These are phyloP conservation scores for Amanita inopinata DNA, from an alignment of 768 basidiomycete species.

Conservation along the genomic window DNA sequence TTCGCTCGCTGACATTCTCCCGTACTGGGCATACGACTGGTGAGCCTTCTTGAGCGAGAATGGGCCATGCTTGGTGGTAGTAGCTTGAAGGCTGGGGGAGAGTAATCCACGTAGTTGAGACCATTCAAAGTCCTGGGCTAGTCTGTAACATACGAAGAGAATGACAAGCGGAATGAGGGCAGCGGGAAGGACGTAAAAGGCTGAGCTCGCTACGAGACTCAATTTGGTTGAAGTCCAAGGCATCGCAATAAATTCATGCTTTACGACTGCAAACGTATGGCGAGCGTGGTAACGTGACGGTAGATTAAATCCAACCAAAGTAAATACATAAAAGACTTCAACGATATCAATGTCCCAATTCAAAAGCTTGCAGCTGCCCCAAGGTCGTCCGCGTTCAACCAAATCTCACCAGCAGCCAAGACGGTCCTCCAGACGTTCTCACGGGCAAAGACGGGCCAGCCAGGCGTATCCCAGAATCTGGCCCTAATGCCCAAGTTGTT, in stretches of 20 bases:
- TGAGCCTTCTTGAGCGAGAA: constrained; percentile 39
- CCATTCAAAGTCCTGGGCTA: constrained; percentile 18
- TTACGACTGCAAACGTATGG: too few relatives aligned
- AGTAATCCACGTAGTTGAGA: constrained; percentile 20
- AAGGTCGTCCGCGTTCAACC: constrained; percentile 45
- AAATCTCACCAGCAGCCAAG: constrained; percentile 34
- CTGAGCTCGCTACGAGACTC: neutral
- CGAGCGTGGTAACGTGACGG: too few relatives aligned
- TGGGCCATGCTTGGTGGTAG: constrained; percentile 15
- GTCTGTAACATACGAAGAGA: constrained; percentile 21
- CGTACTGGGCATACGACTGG: constrained; percentile 35
- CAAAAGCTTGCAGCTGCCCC: constrained; percentile 29
- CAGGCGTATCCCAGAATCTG: constrained; percentile 45
- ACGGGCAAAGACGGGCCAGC: constrained; percentile 34
- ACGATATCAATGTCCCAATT: too few relatives aligned
- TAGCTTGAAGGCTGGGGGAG: constrained; percentile 14
- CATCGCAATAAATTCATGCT: too few relatives aligned
- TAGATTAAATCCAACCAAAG: too few relatives aligned
- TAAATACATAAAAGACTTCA: too few relatives aligned
- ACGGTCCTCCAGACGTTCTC: constrained; percentile 35
- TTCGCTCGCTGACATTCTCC: constrained; percentile 30
- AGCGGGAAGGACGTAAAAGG: constrained; percentile 29
- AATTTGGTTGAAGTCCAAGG: too few relatives aligned
- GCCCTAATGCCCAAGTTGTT: constrained; percentile 34
- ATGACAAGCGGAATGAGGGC: constrained; percentile 29